Evolutionary conservation across 164 flowering plant genomes (phyloP), one percentile per base, ranked within the genome.

Genomic region (Magnolia changhungtana): DNA sequence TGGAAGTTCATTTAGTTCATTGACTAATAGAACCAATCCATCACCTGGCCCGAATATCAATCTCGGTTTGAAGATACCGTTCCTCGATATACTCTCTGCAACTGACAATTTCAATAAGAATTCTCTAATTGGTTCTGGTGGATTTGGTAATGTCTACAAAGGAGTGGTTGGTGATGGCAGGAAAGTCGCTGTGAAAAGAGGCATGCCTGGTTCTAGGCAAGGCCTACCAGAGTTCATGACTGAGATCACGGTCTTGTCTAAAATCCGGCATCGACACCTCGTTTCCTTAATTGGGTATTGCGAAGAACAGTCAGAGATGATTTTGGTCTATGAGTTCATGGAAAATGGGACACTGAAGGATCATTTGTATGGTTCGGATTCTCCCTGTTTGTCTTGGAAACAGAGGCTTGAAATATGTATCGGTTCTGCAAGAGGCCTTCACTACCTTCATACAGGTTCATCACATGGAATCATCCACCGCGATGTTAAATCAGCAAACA

Each of bases 131-230:
- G 91, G 93, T 4, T 86, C 87, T 49, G 93, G 93, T 67, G 93
- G 93, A 2, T 88, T 88, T 65, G 92, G 92, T 14, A 89, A 88
- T 77, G 92, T 89, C 14, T 89, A 85, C 72, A 84, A 76, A 72
- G 93, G 91, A 3, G 75, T 81, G 55, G 74, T 90, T 50, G 88
- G 86, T 52, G 87, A 86, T 74, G 83, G 78, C 21, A 64, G 63
- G 7, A 78, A 84, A 67, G 91, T 90, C 2, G 94, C 92, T 3
- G 86, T 90, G 11, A 90, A 90, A 80, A 79, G 92, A 80, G 83
- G 92, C 24, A 89, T 85, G 79, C 91, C 90, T 1, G 84, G 86
- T 52, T 89, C 94, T 1, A 85, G 84, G 69, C 83, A 81, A 74
- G 83, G 83, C 67, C 23, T 81, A 11, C 37, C 50, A 4, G 83